phyloP scores from a whole-genome alignment of 768 basidiomycete genomes.

The Suillus luteus region DNA sequence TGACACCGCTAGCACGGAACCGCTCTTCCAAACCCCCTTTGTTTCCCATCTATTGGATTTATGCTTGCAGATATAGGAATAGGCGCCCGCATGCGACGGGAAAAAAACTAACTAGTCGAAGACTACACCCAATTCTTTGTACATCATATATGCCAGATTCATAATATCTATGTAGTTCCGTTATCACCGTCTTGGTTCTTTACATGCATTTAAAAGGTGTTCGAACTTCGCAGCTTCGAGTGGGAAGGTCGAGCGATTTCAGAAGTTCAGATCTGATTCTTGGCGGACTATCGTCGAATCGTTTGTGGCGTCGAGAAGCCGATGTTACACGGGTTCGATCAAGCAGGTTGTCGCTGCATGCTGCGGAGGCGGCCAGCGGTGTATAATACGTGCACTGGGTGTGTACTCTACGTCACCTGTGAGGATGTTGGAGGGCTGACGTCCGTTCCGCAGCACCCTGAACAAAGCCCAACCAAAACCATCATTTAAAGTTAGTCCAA shows the following conservation, averaged over 20 bases:
- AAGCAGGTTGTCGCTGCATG: neutral
- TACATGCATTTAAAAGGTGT: neutral
- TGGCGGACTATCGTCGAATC: neutral
- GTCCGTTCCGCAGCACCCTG: neutral
- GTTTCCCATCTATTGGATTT: slow-evolving; percentile 12
- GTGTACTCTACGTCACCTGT: neutral
- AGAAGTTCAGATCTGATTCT: neutral
- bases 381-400: neutral
- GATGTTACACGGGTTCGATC: neutral
- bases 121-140: slow-evolving; percentile 18
- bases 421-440: neutral
- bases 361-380: neutral
- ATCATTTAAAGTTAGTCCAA: neutral
- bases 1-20: slow-evolving; percentile 12
- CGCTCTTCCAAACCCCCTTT: slow-evolving; percentile 14
- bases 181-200: neutral
- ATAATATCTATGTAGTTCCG: slow-evolving; percentile 18
- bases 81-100: slow-evolving; percentile 16
- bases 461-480: neutral
- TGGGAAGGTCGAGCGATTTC: neutral
- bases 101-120: slow-evolving; percentile 21
- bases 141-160: slow-evolving; percentile 16
- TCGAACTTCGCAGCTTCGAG: neutral
- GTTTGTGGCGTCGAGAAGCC: neutral
- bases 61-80: slow-evolving; percentile 23